Evolutionary conservation across 75 land plant genomes (phyloP), one percentile per base, ranked within the genome.

Genomic region (Ceratopteris richardii): DNA sequence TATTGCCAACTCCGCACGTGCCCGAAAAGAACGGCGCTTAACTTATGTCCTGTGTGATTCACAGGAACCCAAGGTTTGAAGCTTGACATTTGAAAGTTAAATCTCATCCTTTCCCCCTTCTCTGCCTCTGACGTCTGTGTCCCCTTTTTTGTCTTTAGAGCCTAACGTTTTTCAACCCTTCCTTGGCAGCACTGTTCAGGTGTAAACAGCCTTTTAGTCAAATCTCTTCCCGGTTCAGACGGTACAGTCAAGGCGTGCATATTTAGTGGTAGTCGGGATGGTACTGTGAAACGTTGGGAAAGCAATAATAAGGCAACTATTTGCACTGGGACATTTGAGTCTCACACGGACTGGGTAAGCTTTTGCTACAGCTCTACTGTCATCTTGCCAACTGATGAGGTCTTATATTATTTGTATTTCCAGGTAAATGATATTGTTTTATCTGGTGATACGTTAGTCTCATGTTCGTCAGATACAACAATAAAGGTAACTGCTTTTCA

Each of bases 381-480:
- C n/a, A n/a, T 50, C 18, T 28, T 18, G 31, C 27, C 21, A 24
- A 61, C 18, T 7, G 17, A 18, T 26, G 19, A n/a, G 9, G 18
- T 12, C 29, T 31, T 20, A 11, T 29, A n/a, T 0, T 25, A 29
- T 28, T 31, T 54, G 16, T 39, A 27, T 33, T 52, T 70, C 44
- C 87, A 94, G 98, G 98, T 94, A 1, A 94, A 94, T 73, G 98
- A 94, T 69, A 82, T 70, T 39, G 85, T 94, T 6, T 64, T 88
- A 57, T 66, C 80, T 37, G 81, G 84, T 16, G 77, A 77, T 20
- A 89, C 83, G 0, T 77, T 94, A 53, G 96, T 94, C 44, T 89
- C 98, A 3, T 86, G 91, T 67, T 93, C 95, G 19, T 89, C 98
- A 27, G 98, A 94, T 58, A 77, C 88, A 23, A 94, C 98, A 26